Percentiles rank a stretch among this genome's conserved stretches.
Conservation (phyloP, 2,329 filamentous ascomycete genomes). For the Thelonectria rubi region DNA sequence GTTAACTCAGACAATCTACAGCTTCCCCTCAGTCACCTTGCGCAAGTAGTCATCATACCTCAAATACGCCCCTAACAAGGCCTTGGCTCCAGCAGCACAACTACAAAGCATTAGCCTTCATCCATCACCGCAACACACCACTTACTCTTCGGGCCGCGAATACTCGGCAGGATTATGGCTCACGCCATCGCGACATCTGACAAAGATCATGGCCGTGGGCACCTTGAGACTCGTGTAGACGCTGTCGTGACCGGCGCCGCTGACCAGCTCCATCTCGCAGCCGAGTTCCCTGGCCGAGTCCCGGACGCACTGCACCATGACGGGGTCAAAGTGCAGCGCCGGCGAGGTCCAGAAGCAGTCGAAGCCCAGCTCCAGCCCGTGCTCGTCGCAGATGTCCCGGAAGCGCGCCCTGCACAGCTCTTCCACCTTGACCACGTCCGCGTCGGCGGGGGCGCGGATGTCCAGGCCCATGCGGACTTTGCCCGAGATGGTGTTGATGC, state of each 20-base stretch:
- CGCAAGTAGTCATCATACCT: constrained; percentile 5
- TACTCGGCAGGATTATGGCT: constrained; percentile 34
- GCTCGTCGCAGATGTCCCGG: constrained; percentile 61
- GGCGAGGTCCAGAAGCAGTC: constrained; percentile 66
- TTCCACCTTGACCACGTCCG: constrained; percentile 62
- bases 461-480: constrained; percentile 71
- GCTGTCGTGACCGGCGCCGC: constrained; percentile 45
- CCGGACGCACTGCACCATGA: constrained; percentile 7
- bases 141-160: constrained; percentile 39
- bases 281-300: background rate
- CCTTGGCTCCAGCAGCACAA: background rate
- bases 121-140: background rate
- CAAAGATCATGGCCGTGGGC: constrained; percentile 45
- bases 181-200: constrained; percentile 39
- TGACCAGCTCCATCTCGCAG: constrained; percentile 58
- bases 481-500: constrained; percentile 74
- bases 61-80: background rate
- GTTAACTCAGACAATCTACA: background rate
- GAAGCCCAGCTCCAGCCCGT: constrained; percentile 64
- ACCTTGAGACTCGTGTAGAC: constrained; percentile 38
- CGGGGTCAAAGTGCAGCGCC: constrained; percentile 12
- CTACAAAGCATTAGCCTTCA: background rate
- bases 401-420: constrained; percentile 49
- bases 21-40: background rate
- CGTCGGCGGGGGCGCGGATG: constrained; percentile 64